Percentiles rank a stretch among this genome's conserved stretches.
Evolutionary conservation across 805 yeast genomes (phyloP).

Genomic region (Kurtzmaniella cleridarum): DNA sequence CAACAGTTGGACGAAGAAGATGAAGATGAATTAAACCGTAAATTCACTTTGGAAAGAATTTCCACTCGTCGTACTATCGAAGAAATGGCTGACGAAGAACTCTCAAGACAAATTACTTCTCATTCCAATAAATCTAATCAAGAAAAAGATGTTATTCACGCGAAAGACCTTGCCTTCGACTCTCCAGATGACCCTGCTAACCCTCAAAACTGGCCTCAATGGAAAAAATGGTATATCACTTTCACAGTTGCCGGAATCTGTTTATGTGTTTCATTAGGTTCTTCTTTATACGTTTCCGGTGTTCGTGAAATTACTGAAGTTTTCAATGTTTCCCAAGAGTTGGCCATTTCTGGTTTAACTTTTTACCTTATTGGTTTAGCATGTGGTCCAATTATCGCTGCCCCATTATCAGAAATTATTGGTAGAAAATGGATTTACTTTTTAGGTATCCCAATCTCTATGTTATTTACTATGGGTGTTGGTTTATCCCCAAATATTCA

Average conservation of each 20-base stretch:
- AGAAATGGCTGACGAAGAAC: conserved; percentile 11
- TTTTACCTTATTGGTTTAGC: conserved; percentile 70
- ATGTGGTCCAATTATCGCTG: conserved; percentile 63
- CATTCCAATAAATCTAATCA: background rate
- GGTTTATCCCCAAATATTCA: conserved; percentile 60
- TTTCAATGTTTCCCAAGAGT: conserved; percentile 53
- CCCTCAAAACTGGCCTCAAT: conserved; percentile 63
- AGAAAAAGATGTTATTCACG: conserved; percentile 7
- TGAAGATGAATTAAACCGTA: conserved; percentile 13
- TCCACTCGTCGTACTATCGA: conserved; percentile 14
- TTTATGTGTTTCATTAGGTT: conserved; percentile 68
- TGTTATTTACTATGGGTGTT: conserved; percentile 71
- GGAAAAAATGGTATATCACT: conserved; percentile 62
- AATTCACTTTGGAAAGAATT: conserved; percentile 15
- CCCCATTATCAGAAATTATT: conserved; percentile 65
- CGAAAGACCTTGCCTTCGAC: conserved; percentile 48
- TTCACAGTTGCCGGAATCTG: conserved; percentile 61
- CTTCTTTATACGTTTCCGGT: conserved; percentile 66
- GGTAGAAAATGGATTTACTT: conserved; percentile 64
- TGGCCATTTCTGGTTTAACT: conserved; percentile 63
- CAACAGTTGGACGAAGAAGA: conserved; percentile 1
- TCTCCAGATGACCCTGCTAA: conserved; percentile 54
- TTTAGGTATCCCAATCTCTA: conserved; percentile 56
- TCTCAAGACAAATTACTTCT: conserved; percentile 4
- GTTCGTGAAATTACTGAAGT: conserved; percentile 45